phyloP scores from a whole-genome alignment of 106 monocot species.

The Allium sativum region DNA sequence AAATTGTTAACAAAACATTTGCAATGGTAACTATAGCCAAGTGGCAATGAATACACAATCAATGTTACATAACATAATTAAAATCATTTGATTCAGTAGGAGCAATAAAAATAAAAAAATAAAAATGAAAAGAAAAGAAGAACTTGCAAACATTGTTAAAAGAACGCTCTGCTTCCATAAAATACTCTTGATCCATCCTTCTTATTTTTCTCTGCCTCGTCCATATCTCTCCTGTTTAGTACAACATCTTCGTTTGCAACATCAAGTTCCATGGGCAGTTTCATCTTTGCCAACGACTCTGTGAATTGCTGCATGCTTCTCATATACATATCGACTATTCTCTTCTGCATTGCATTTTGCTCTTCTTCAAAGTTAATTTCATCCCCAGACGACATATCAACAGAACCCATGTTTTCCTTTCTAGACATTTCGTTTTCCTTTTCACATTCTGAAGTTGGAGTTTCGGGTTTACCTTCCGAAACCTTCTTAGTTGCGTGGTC shows the following conservation, averaged over 20 bases:
- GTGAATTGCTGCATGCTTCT: conserved; percentile 69
- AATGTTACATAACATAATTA: too few species aligned
- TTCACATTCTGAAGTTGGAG: conserved; percentile 28
- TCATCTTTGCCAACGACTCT: conserved; percentile 59
- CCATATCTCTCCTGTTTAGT: conserved; percentile 14
- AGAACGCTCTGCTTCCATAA: conserved; percentile 48
- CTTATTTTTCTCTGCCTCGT: conserved; percentile 23
- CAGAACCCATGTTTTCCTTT: conserved; percentile 22
- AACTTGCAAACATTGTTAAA: conserved; percentile 3
- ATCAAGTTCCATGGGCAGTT: conserved; percentile 55
- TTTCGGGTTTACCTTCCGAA: conserved; percentile 16
- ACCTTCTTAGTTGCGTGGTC: background rate
- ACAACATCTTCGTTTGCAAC: conserved; percentile 17
- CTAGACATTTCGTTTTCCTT: background rate
- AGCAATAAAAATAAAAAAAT: too few species aligned
- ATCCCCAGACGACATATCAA: conserved; percentile 33
- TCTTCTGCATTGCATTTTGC: conserved; percentile 44
- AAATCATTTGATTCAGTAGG: too few species aligned
- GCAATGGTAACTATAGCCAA: too few species aligned
- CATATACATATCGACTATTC: conserved; percentile 71
- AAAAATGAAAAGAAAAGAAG: too few species aligned
- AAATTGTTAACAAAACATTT: too few species aligned
- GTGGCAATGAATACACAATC: too few species aligned
- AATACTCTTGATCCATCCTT: conserved; percentile 49
- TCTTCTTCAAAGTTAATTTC: conserved; percentile 29